Base-by-base conservation (phyloP, 306 rosid genomes). In the Senna tora region DNA sequence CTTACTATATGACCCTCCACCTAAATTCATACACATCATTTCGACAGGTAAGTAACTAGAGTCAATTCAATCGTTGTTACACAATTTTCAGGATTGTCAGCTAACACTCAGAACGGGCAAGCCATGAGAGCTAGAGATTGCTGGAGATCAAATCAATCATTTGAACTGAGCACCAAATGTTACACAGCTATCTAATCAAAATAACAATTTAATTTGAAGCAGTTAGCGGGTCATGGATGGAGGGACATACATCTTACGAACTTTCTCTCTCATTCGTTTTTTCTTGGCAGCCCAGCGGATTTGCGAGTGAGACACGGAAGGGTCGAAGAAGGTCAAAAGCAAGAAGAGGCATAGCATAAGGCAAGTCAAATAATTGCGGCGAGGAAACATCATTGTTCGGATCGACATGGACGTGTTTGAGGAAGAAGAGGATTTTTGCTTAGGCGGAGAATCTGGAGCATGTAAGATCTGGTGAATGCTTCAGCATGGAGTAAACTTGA, bases 241-340 rank as follows among this genome's bases (percentile, higher is more conserved):
- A n/a, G n/a, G n/a, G n/a, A 16, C 82, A 75, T 82, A 91, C 97
- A 94, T 91, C 55, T 80, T 84, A 59, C 96, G 98, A 73, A 88
- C 98, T 81, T 87, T 89, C 49, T 94, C 91, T 85, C 86, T 80
- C 96, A 94, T 85, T 71, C 92, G 97, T 19, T 41, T 82, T 77
- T 80, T 89, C 88, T 86, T 94, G 58, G 91, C 74, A 39, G 86
- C 78, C 74, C 73, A 85, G 39, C 33, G 84, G 72, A 78, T 50
- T 77, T 75, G 82, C 25, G 80, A 49, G 22, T 78, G 39, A 11
- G 91, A 79, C 16, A 57, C 3, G 70, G 83, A 81, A 6, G 59
- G 69, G 75, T 38, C 30, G 47, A 66, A 72, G 80, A 79, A 32
- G 64, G 80, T 14, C 60, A 76, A 53, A 56, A 85, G 75, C 22